Base-by-base conservation (phyloP, 805 yeast genomes). In the Komagataella populi region DNA sequence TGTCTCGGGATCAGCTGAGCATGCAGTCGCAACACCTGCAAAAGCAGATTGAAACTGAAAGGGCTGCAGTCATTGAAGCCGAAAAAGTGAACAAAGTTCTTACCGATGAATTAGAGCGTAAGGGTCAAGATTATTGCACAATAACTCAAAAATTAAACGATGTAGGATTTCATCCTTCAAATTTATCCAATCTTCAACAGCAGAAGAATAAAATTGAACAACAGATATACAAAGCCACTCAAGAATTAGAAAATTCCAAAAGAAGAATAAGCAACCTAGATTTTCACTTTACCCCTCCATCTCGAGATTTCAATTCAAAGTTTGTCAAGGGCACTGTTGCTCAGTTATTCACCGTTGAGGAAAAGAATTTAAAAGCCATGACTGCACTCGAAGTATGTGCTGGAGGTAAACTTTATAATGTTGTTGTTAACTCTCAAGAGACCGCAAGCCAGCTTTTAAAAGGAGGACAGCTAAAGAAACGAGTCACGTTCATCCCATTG, bases 361-460 rank as follows among this genome's bases (percentile, higher is more conserved):
- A 81, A 47, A 62, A 71, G 0, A 78, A 83, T 49, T 62, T 67
- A 51, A 76, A 77, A 23, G 80, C 82, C 51, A 83, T 95, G 0
- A 72, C 83, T 23, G 99, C 99, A 1, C 70, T 93, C 43, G 97
- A 93, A 65, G 84, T 87, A 2, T 84, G 95, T 63, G 99, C 97
- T 2, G 99, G 99, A 48, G 95, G 91, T 4, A 73, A 90, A 57
- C 66, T 95, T 30, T 95, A 80, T 64, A 89, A 90, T 60, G 86
- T 95, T 43, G 88, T 93, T 49, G 98, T 95, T 30, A 97, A 89
- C 59, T 83, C 79, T 55, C 95, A 91, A 53, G 78, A 71, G 17
- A 83, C 87, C 3, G 98, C 95, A n/a, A 75, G 95, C 0, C 84
- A 82, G 52, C 66, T 93, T 7, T 72, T 93, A 45, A 93, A 88